Percentiles rank a stretch among this genome's conserved stretches.
phyloP scores from a whole-genome alignment of 2,329 filamentous ascomycete species.

The Tolypocladium cylindrosporum region DNA sequence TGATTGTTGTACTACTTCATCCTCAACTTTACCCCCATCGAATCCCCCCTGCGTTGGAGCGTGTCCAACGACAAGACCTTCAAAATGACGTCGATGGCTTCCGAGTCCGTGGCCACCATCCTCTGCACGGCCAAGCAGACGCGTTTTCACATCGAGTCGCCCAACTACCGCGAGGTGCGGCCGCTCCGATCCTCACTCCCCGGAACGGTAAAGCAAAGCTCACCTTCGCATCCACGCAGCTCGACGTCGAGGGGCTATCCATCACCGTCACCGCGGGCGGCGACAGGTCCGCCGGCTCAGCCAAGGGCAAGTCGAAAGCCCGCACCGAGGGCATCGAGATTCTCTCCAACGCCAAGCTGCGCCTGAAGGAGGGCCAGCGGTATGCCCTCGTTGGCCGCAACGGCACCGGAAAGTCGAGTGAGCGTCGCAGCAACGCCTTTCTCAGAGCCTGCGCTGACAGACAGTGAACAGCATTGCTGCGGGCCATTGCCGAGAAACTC shows the following conservation, averaged over 20 bases:
- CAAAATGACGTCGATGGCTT: constrained; percentile 36
- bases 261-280: constrained; percentile 49
- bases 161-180: constrained; percentile 46
- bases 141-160: constrained; percentile 49
- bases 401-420: constrained; percentile 74
- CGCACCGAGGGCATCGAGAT: constrained; percentile 51
- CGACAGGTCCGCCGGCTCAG: constrained; percentile 24
- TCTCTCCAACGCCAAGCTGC: constrained; percentile 57
- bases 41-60: not conserved
- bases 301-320: constrained; percentile 40
- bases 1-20: not conserved
- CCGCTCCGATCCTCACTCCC: not conserved
- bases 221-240: constrained; percentile 24
- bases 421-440: constrained; percentile 10
- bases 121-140: constrained; percentile 58
- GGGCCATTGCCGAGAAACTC: constrained; percentile 66
- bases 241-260: constrained; percentile 63
- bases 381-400: constrained; percentile 77
- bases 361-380: constrained; percentile 60
- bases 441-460: not conserved
- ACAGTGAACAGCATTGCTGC: constrained; percentile 48
- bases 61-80: not conserved
- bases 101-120: constrained; percentile 42
- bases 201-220: not conserved
- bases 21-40: not conserved